A percentile compares a stretch with the other conserved stretches of the same genome.
These are phyloP conservation scores for Fusarium annulatum DNA, from an alignment of 2,329 filamentous ascomycete species.

Conservation along the genomic window DNA sequence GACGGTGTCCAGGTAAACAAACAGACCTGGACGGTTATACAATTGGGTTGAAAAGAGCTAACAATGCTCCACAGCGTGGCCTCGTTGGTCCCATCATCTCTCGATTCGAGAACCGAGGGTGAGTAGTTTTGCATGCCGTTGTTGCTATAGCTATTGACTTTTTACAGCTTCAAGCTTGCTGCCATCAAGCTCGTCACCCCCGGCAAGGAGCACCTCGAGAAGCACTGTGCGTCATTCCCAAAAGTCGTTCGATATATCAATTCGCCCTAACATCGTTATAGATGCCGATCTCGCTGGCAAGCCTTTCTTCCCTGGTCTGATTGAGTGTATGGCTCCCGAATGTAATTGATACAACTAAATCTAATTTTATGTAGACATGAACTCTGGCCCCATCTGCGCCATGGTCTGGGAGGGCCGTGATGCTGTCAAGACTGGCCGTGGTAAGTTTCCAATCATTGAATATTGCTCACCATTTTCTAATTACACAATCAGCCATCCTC, in stretches of 20 bases:
- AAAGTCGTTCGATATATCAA: constrained; percentile 11
- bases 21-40: neutral
- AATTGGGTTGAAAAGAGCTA: constrained; percentile 12
- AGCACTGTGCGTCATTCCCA: constrained; percentile 75
- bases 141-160: constrained; percentile 25
- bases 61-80: constrained; percentile 76
- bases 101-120: constrained; percentile 97
- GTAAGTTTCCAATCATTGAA: constrained; percentile 60
- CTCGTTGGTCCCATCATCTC: constrained; percentile 97
- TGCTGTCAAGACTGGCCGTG: constrained; percentile 97
- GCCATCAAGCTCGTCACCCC: constrained; percentile 96
- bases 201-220: constrained; percentile 94
- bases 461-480: constrained; percentile 22
- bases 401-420: constrained; percentile 99
- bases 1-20: constrained; percentile 93
- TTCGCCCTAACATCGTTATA: constrained; percentile 51
- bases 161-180: constrained; percentile 89
- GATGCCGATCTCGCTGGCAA: constrained; percentile 90
- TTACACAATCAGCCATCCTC: constrained; percentile 74
- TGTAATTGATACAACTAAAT: neutral
- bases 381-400: constrained; percentile 94
- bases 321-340: constrained; percentile 76
- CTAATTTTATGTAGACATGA: constrained; percentile 77
- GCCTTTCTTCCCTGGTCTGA: constrained; percentile 96
- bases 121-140: constrained; percentile 48